Percentiles rank a stretch among this genome's conserved stretches.
These are phyloP conservation scores for Coprinopsis sp. DNA, from an alignment of 768 basidiomycete species.

Conservation along the genomic window DNA sequence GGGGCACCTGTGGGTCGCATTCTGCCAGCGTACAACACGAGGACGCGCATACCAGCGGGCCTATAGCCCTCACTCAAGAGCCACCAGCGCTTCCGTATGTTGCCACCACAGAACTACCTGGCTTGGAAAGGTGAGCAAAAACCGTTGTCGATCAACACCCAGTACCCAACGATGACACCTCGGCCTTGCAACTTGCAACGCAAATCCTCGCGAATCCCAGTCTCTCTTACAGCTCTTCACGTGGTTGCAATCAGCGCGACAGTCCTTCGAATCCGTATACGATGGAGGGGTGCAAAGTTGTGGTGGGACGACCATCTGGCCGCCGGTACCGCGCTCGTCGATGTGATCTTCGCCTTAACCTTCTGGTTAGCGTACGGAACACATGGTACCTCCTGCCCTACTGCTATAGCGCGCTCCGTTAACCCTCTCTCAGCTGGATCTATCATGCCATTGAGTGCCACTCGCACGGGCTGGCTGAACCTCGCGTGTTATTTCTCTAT, in stretches of 20 bases:
- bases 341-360: constrained; percentile 8
- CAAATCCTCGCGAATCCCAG: constrained; percentile 15
- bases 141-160: too few species aligned
- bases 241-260: constrained; percentile 13
- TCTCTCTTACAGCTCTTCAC: constrained; percentile 13
- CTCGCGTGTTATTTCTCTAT: constrained; percentile 6
- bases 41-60: too few species aligned
- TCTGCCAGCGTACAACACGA: too few species aligned
- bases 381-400: too few species aligned
- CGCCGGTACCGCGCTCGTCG: constrained; percentile 12
- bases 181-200: constrained; percentile 4
- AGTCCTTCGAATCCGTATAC: constrained; percentile 15
- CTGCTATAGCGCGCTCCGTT: not conserved
- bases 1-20: too few species aligned
- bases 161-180: constrained; percentile 11
- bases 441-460: constrained; percentile 3
- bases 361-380: constrained; percentile 11
- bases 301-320: constrained; percentile 25
- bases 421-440: not conserved
- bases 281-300: constrained; percentile 11
- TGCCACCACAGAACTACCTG: constrained; percentile 3
- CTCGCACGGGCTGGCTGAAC: constrained; percentile 10
- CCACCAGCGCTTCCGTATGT: too few species aligned
- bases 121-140: constrained; percentile 8
- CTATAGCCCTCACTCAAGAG: too few species aligned